These are phyloP conservation scores for Cercospora zeae-maydis DNA, from an alignment of 2,329 filamentous ascomycete genomes.

Conservation along the genomic window DNA sequence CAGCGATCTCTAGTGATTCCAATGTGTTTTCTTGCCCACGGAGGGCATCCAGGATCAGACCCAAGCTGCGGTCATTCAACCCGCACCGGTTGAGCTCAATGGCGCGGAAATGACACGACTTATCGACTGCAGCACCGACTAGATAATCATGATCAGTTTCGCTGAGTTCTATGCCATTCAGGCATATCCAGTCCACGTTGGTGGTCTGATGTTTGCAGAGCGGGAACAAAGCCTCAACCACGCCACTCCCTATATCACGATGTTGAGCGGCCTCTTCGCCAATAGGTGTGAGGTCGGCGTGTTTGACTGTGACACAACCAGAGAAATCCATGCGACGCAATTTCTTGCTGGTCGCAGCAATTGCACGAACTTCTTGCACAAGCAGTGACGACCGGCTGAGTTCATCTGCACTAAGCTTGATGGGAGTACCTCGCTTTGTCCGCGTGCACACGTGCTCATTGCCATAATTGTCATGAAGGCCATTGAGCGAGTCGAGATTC, in stretches of 20 bases:
- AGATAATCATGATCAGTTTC: conserved; percentile 66
- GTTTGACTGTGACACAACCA: conserved; percentile 56
- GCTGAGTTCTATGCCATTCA: conserved; percentile 66
- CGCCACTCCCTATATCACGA: conserved; percentile 63
- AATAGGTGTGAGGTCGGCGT: conserved; percentile 41
- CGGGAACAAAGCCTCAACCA: conserved; percentile 66
- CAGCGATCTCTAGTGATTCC: conserved; percentile 64
- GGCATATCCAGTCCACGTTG: conserved; percentile 66
- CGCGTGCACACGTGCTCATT: conserved; percentile 59
- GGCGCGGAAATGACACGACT: conserved; percentile 61
- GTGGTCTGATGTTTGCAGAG: conserved; percentile 64
- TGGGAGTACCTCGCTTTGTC: conserved; percentile 56
- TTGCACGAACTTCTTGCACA: conserved; percentile 64
- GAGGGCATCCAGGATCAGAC: conserved; percentile 62
- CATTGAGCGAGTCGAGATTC: conserved; percentile 62
- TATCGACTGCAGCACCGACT: conserved; percentile 65
- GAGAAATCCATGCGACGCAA: conserved; percentile 64
- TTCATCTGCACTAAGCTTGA: conserved; percentile 52
- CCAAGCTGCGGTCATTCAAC: conserved; percentile 55
- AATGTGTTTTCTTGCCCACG: conserved; percentile 63
- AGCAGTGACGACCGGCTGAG: conserved; percentile 57
- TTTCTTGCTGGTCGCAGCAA: conserved; percentile 63
- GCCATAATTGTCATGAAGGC: conserved; percentile 57
- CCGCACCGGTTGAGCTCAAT: conserved; percentile 65
- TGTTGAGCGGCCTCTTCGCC: conserved; percentile 42